Percentiles rank a stretch among this genome's conserved stretches.
Conservation (phyloP, 768 basidiomycete species). For the Mycena polygramma region DNA sequence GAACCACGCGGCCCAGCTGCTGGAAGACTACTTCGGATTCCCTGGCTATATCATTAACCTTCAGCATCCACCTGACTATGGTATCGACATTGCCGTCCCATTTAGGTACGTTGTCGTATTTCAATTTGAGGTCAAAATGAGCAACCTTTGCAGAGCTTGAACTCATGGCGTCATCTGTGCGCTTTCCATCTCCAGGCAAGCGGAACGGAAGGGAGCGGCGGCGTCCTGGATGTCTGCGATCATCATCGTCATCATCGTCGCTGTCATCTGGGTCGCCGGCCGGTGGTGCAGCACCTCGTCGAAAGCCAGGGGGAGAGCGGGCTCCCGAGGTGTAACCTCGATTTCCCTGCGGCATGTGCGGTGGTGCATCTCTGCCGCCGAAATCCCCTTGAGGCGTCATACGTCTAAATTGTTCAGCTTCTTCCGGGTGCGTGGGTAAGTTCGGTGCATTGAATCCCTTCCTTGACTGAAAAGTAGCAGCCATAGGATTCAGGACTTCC, state of each 20-base stretch:
- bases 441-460: no score
- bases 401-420: constrained; percentile 11
- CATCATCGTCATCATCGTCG: neutral
- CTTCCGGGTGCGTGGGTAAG: neutral
- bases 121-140: constrained; percentile 47
- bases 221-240: neutral
- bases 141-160: neutral
- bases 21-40: constrained; percentile 36
- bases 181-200: neutral
- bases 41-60: constrained; percentile 42
- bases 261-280: neutral
- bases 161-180: neutral
- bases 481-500: constrained; percentile 3
- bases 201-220: neutral
- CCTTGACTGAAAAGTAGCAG: neutral
- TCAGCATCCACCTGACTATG: constrained; percentile 45
- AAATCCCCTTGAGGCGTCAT: constrained; percentile 8
- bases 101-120: constrained; percentile 45
- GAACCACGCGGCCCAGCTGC: constrained; percentile 48
- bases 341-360: no score
- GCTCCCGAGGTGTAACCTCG: no score
- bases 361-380: neutral
- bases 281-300: neutral
- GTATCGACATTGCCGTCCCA: constrained; percentile 49
- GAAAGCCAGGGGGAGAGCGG: no score